Evolutionary conservation across 352 stramenopile genomes (phyloP), one percentile per base, ranked within the genome.

Genomic region (Peronospora belbahrii): DNA sequence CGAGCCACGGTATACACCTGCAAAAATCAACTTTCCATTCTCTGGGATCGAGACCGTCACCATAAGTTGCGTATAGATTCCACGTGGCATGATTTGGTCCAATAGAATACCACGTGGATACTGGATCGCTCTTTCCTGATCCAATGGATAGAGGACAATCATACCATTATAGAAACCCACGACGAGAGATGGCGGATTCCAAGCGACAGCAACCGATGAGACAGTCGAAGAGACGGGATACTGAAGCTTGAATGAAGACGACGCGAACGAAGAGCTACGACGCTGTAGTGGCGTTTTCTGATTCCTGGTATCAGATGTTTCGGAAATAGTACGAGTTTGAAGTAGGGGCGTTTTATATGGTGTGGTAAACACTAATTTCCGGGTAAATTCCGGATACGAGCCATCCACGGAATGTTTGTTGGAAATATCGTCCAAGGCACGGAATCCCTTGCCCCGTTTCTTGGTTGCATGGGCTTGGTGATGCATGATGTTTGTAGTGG

Each of bases 11-110:
- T 93, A 91, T 0, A 93, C 79, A 2, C 82, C 82, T 3, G 82
- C 82, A 41, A 93, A 93, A 44, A 91, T 88, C 45, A 91, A 93
- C 39, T 78, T 83, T 36, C 79, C 78, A 39, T 91, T 74, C 2
- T 85, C 68, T 0, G 78, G 78, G 40, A 92, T 63, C 2, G 77
- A 59, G 3, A 92, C 78, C 6, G 75, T 79, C 30, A 92, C 71
- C 62, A 85, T 85, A 5, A 92, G 67, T 59, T 88, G 74, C 8
- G 78, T 92, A 51, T 90, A 88, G 70, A 92, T 85, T 40, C 74
- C 78, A 3, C 78, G 69, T 13, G 81, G 67, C 14, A 80, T 70
- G 46, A 92, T 90, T 38, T 88, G 75, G 53, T 86, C 78, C n/a
- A 92, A 54, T 10, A 92, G 39, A 2, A 92, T 77, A 1, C 81